Evolutionary conservation across 2,329 filamentous ascomycete genomes (phyloP), one percentile per base, ranked within the genome.

Genomic region (Coniella vitis): DNA sequence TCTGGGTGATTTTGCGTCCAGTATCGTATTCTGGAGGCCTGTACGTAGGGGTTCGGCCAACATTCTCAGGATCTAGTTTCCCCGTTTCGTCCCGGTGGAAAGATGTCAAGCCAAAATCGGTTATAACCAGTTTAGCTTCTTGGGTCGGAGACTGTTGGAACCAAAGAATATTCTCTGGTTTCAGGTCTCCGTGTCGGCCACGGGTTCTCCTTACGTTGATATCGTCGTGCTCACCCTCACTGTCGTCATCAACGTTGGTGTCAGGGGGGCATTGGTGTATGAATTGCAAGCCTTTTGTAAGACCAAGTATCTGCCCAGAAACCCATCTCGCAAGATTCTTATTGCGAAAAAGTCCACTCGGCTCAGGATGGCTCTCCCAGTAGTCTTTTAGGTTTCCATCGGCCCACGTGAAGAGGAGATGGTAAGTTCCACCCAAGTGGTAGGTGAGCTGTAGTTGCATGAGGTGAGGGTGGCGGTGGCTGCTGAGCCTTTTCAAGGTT

Each of bases 161-260:
- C 48, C 48, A 54, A 0, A 52, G 37, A 13, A 55, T 54, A 22
- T 54, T 55, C 14, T 49, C 41, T 1, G 48, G 48, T 25, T 55
- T 54, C 29, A 55, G 47, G 12, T 54, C 48, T n/a, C 53, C 53
- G 19, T 55, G 53, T 0, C 48, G 39, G 3, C 41, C 48, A 7
- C 34, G 38, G 8, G 22, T 46, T 13, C 47, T 16, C 21, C 29
- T 21, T 29, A 12, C 20, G 1, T 31, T 38, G 4, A 36, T 29
- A 10, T 10, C 37, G n/a, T 46, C 12, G 8, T 21, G n/a, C 4
- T 20, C 29, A 20, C 7, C 14, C 12, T 21, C 37, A 1, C 17
- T 22, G 3, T 21, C 36, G 14, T 13, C 21, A 3, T 34, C 16
- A 7, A 41, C 4, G 2, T 13, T 21, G 9, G 10, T 31, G 14